phyloP scores from a whole-genome alignment of 805 yeast genomes.

The Sugiyamaella chiloensis region DNA sequence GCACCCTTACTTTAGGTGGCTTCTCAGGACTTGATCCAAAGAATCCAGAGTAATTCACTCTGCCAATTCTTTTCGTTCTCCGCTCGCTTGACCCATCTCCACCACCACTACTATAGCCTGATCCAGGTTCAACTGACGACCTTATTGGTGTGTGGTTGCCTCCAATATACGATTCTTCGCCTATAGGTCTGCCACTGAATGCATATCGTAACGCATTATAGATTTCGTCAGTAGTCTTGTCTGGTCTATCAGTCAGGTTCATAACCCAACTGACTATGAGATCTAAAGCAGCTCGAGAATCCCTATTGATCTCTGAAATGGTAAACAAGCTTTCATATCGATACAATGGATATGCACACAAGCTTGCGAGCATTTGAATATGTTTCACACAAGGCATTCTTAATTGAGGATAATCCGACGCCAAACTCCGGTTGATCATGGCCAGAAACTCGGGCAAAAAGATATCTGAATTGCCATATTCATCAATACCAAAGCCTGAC shows the following conservation, averaged over 20 bases:
- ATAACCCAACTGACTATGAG: background rate
- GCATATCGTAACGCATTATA: background rate
- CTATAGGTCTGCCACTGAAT: background rate
- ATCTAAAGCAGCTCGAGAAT: background rate
- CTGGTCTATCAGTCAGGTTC: background rate
- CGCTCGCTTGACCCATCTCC: background rate
- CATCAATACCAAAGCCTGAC: conserved; percentile 14
- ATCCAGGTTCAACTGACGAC: background rate
- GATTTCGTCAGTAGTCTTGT: background rate
- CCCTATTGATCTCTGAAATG: background rate
- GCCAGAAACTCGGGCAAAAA: conserved; percentile 7
- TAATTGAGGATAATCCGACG: conserved; percentile 1
- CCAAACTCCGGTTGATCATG: conserved; percentile 2
- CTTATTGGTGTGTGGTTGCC: background rate
- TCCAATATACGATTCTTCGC: background rate
- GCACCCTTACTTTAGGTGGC: background rate
- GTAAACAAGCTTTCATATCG: background rate
- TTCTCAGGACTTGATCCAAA: conserved; percentile 1
- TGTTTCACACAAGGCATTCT: conserved; percentile 9
- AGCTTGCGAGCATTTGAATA: conserved; percentile 1
- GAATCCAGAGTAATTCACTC: background rate
- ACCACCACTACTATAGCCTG: background rate
- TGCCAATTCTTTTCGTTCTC: background rate
- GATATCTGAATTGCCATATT: background rate
- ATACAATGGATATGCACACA: conserved; percentile 2